Conservation (phyloP, 306 rosid species). For the Mimosa bimucronata region DNA sequence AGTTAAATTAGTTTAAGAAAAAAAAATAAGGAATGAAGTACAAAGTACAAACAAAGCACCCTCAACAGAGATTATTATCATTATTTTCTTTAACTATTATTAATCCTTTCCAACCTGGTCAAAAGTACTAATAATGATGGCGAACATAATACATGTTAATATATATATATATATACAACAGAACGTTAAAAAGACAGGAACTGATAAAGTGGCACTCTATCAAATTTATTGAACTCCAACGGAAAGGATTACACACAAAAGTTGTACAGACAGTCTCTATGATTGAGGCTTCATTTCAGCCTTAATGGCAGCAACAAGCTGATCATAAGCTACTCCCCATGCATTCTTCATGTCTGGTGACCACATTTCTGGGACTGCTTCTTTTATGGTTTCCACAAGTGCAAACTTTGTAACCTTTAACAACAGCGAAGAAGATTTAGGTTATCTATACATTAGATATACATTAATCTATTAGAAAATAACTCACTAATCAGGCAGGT, state of each 20-base stretch:
- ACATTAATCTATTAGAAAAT: not conserved
- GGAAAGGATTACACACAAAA: not conserved
- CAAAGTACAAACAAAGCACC: no score
- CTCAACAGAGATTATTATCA: not conserved
- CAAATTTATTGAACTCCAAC: slow-evolving; percentile 20
- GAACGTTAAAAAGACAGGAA: not conserved
- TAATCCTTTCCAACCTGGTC: not conserved
- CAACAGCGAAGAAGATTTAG: not conserved
- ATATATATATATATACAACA: not conserved
- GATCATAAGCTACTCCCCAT: slow-evolving; percentile 87
- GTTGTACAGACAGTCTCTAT: slow-evolving; percentile 19
- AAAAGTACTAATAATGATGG: not conserved
- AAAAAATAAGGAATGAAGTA: no score
- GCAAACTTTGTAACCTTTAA: slow-evolving; percentile 74
- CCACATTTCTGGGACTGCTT: slow-evolving; percentile 86
- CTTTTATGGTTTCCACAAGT: slow-evolving; percentile 71
- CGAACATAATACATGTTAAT: not conserved
- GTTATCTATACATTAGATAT: not conserved
- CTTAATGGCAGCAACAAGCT: slow-evolving; percentile 76
- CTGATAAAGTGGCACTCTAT: not conserved
- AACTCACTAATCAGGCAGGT: not conserved
- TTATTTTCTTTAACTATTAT: not conserved
- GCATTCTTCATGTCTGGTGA: slow-evolving; percentile 73
- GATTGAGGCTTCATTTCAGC: slow-evolving; percentile 65
- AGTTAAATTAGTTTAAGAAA: no score